Evolutionary conservation across 345 rosid genomes (phyloP).

Genomic region (Turnera subulata): DNA sequence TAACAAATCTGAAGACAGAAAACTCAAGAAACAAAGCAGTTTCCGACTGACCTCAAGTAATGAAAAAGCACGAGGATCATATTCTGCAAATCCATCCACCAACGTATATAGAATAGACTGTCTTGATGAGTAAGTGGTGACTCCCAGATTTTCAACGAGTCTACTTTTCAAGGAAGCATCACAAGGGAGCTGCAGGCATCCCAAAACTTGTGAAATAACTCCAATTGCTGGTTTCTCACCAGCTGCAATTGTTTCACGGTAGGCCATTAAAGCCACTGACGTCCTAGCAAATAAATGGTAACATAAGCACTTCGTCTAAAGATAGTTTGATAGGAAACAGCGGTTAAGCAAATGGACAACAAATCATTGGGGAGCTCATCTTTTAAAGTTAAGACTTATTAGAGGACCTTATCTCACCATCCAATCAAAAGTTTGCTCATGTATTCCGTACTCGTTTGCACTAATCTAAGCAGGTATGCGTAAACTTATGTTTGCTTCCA

Average conservation of each 20-base stretch:
- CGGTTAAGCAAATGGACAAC: not conserved
- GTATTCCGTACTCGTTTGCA: too few species aligned
- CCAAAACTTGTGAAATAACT: constrained; percentile 76
- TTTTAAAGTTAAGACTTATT: not conserved
- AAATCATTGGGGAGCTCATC: not conserved
- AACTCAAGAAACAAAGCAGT: not conserved
- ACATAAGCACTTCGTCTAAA: constrained; percentile 13
- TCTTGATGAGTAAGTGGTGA: constrained; percentile 44
- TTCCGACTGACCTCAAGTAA: constrained; percentile 63
- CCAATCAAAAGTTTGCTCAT: too few species aligned
- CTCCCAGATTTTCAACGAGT: constrained; percentile 64
- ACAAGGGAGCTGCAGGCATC: constrained; percentile 76
- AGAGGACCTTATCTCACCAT: not conserved
- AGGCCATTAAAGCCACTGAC: constrained; percentile 58
- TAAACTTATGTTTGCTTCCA: not conserved
- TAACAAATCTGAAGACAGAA: constrained; percentile 4
- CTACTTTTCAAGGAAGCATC: constrained; percentile 56
- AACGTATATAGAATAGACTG: constrained; percentile 52
- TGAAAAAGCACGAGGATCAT: constrained; percentile 90
- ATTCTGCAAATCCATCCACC: constrained; percentile 93
- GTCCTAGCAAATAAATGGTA: constrained; percentile 46
- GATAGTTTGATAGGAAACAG: not conserved
- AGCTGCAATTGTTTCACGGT: constrained; percentile 63
- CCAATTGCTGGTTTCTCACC: constrained; percentile 67
- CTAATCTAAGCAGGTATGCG: not conserved